Evolutionary conservation across 495 filamentous ascomycete genomes (phyloP).

Genomic region (Penicillium macrosclerotiorum): DNA sequence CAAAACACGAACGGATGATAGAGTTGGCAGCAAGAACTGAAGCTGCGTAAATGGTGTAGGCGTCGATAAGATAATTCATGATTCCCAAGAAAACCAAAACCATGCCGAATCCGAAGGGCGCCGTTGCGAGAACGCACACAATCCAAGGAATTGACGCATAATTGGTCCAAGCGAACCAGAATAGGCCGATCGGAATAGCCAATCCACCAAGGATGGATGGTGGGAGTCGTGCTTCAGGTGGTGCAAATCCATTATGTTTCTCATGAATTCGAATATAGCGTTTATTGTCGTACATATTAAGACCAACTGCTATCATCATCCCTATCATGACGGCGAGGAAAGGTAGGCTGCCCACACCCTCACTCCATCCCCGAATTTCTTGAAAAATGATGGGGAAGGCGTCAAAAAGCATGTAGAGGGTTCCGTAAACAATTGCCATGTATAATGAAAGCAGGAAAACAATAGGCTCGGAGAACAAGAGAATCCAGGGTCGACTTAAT

Average conservation of each 20-base stretch:
- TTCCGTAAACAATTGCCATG: conserved; percentile 65
- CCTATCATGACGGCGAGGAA: conserved; percentile 74
- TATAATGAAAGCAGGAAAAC: conserved; percentile 58
- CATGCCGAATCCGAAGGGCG: conserved; percentile 67
- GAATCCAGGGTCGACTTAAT: conserved; percentile 38
- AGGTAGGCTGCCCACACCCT: conserved; percentile 62
- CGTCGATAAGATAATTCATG: conserved; percentile 69
- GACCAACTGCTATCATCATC: conserved; percentile 58
- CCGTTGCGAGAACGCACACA: conserved; percentile 54
- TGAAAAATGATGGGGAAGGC: conserved; percentile 72
- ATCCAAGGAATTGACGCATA: conserved; percentile 61
- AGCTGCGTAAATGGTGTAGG: conserved; percentile 70
- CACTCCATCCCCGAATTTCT: conserved; percentile 64
- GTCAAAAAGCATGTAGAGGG: conserved; percentile 75
- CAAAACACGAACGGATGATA: conserved; percentile 61
- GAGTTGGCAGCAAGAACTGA: conserved; percentile 68
- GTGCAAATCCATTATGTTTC: conserved; percentile 25
- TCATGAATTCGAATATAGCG: conserved; percentile 28
- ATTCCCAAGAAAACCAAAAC: conserved; percentile 63
- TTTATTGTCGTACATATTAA: conserved; percentile 35
- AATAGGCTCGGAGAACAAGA: conserved; percentile 67
- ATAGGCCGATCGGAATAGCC: conserved; percentile 42
- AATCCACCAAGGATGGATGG: conserved; percentile 31
- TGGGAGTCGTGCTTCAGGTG: conserved; percentile 37
- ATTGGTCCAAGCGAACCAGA: conserved; percentile 64